Percentiles rank a stretch among this genome's conserved stretches.
phyloP scores from a whole-genome alignment of 164 flowering plant species.

The Dillenia turbinata region DNA sequence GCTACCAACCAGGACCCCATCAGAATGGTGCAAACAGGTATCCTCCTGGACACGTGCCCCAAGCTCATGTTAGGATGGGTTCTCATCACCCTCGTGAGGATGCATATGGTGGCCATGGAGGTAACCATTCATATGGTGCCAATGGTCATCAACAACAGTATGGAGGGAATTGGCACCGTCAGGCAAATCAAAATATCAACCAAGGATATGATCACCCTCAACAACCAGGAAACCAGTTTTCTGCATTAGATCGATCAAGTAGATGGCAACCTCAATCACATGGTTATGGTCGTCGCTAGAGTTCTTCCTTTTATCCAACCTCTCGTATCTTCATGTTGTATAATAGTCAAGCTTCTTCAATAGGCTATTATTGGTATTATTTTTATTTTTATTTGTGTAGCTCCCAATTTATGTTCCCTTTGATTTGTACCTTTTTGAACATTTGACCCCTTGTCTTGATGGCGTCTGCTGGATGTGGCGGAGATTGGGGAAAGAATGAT shows the following conservation, averaged over 20 bases:
- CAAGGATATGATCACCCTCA: slow-evolving; percentile 30
- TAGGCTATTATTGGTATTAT: neutral
- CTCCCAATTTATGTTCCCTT: no score
- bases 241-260: slow-evolving; percentile 28
- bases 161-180: slow-evolving; percentile 20
- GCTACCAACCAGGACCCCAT: slow-evolving; percentile 15
- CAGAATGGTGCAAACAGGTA: slow-evolving; percentile 23
- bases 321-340: slow-evolving; percentile 11
- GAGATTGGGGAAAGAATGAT: no score
- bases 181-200: slow-evolving; percentile 14
- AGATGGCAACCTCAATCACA: slow-evolving; percentile 32
- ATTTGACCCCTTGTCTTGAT: no score
- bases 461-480: no score
- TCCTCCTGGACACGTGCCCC: slow-evolving; percentile 16
- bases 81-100: slow-evolving; percentile 11
- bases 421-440: no score
- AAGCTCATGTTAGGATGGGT: slow-evolving; percentile 6
- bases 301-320: neutral
- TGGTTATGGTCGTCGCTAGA: slow-evolving; percentile 18
- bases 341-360: neutral
- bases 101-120: slow-evolving; percentile 20
- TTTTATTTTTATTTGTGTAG: neutral
- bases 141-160: slow-evolving; percentile 14
- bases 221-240: slow-evolving; percentile 30
- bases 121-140: slow-evolving; percentile 23